Base-by-base conservation (phyloP, 73 alveolate species). In the Urostyla sp. region DNA sequence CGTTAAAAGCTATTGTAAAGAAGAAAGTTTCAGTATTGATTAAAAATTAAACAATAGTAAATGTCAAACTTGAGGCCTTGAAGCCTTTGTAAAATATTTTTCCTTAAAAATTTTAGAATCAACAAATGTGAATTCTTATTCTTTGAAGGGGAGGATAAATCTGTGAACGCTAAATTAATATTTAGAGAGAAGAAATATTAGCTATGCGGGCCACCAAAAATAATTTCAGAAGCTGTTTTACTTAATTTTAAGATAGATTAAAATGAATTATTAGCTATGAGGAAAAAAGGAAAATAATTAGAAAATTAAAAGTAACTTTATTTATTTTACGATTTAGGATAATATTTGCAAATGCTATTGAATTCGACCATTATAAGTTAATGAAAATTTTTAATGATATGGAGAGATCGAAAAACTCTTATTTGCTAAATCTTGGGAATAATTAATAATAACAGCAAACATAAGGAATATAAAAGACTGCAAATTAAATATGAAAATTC, bases 181-280 rank as follows among this genome's bases (percentile, higher is more conserved):
- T 61, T 31, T 38, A 43, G 82, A 60, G 60, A 45, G 18, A 58
- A 30, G 21, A 44, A 61, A 45, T 23, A 52, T 72, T 56, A 50
- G 34, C 38, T 78, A n/a, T 78, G 89, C 34, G 89, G 89, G 27
- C 75, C 89, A 1, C 80, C 82, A 7, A 78, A 78, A 60, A 61
- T 48, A 4, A 13, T 69, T 4, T 60, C 82, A 15, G 82, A 78
- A 23, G 89, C 80, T 20, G 75, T 61, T 26, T 59, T 78, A 6
- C 20, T 60, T 21, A 78, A 24, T 24, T 78, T 78, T 49, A 30
- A 2, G 2, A 60, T 78, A 1, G 5, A 61, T 10, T 13, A 61
- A 16, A 78, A 78, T 32, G 56, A 78, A 34, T 44, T 78, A 1
- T 37, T 78, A 5, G 56, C 24, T 26, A 20, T 78, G 73, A 59